Conservation (phyloP, 2,329 filamentous ascomycete genomes). For the Diaporthe ampelina region DNA sequence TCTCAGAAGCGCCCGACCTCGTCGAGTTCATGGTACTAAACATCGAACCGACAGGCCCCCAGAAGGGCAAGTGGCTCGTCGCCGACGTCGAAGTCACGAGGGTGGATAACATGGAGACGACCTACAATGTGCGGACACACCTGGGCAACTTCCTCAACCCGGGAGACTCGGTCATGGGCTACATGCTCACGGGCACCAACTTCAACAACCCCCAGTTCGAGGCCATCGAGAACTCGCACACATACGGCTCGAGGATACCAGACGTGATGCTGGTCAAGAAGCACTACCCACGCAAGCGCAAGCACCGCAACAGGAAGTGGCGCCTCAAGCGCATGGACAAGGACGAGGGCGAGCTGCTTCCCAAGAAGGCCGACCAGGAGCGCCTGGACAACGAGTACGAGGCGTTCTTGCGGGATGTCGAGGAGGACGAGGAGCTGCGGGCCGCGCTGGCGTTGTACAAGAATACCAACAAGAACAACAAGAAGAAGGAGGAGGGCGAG, state of each 20-base stretch:
- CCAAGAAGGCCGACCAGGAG: conserved; percentile 89
- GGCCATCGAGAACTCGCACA: conserved; percentile 81
- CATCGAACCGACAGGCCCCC: conserved; percentile 82
- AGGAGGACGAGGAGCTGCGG: conserved; percentile 92
- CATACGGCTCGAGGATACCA: conserved; percentile 83
- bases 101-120: conserved; percentile 87
- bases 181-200: conserved; percentile 88
- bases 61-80: conserved; percentile 85
- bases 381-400: conserved; percentile 95
- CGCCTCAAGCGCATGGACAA: conserved; percentile 92
- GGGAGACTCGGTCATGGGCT: conserved; percentile 95
- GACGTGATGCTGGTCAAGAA: conserved; percentile 98
- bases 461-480: conserved; percentile 64
- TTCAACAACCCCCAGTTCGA: conserved; percentile 93
- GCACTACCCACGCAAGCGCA: conserved; percentile 88
- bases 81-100: conserved; percentile 91
- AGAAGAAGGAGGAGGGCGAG: conserved; percentile 54
- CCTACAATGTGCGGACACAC: conserved; percentile 92
- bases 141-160: conserved; percentile 87
- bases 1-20: conserved; percentile 87
- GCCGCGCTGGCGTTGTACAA: conserved; percentile 91
- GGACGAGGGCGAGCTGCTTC: conserved; percentile 89
- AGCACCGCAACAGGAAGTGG: conserved; percentile 89
- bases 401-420: conserved; percentile 95
- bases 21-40: conserved; percentile 96